A percentile compares a stretch with the other conserved stretches of the same genome.
phyloP scores from a whole-genome alignment of 2,329 filamentous ascomycete genomes.

The Apiospora marii region DNA sequence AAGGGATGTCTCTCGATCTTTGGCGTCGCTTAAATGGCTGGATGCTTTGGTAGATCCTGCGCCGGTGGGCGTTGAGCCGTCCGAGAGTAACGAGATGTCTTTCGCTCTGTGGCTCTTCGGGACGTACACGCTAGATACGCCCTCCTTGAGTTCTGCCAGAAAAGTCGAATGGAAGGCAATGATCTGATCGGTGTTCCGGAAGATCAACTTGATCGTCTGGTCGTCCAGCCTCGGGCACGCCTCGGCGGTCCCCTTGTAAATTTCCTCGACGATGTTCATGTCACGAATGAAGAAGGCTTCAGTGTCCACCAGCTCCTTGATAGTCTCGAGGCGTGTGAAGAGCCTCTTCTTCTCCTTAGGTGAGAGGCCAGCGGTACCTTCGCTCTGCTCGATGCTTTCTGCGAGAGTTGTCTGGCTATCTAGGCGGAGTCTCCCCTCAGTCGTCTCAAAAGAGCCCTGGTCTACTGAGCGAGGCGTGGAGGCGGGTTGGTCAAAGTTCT shows the following conservation, averaged over 20 bases:
- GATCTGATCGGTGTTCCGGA: conserved; percentile 91
- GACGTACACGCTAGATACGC: conserved; percentile 80
- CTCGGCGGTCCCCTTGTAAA: conserved; percentile 92
- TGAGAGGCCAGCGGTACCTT: conserved; percentile 46
- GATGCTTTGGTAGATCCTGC: conserved; percentile 44
- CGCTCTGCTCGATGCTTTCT: conserved; percentile 46
- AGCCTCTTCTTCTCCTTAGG: conserved; percentile 74
- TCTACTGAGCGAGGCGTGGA: conserved; percentile 57
- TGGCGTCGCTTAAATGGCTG: conserved; percentile 56
- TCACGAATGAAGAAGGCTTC: conserved; percentile 91
- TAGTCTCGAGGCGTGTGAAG: conserved; percentile 80
- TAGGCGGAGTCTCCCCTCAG: conserved; percentile 47
- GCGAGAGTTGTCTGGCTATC: conserved; percentile 46
- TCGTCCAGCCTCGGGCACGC: conserved; percentile 80
- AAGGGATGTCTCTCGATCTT: conserved; percentile 60
- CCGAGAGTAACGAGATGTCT: conserved; percentile 51
- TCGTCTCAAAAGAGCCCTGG: conserved; percentile 53
- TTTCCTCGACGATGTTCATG: conserved; percentile 97
- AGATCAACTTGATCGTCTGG: conserved; percentile 88
- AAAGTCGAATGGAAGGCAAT: conserved; percentile 86
- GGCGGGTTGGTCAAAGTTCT: conserved; percentile 52
- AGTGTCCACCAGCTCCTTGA: conserved; percentile 92
- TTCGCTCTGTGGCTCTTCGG: conserved; percentile 59
- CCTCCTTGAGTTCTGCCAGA: conserved; percentile 80
- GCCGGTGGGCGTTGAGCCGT: conserved; percentile 37